Percentiles rank a stretch among this genome's conserved stretches.
Conservation (phyloP, 805 yeast genomes). For the Starmera quercuum region DNA sequence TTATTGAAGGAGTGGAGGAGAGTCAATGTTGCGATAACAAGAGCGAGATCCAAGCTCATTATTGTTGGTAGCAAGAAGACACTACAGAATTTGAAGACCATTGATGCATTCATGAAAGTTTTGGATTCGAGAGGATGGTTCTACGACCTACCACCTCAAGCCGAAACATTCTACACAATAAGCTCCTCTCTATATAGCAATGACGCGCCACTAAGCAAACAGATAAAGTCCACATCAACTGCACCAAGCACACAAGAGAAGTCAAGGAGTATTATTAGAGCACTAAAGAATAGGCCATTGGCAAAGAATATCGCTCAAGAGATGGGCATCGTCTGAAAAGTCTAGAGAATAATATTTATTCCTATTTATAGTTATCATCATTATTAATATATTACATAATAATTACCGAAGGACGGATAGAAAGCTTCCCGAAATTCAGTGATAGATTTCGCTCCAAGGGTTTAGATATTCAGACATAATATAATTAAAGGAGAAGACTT, state of each 20-base stretch:
- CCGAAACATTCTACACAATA: slow-evolving; percentile 8
- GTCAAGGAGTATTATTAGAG: no score
- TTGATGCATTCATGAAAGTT: slow-evolving; percentile 53
- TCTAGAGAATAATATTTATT: neutral
- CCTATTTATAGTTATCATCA: no score
- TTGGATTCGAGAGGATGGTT: slow-evolving; percentile 57
- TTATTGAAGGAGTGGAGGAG: slow-evolving; percentile 84
- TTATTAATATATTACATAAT: no score
- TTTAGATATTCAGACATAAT: no score
- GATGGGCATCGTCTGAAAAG: slow-evolving; percentile 5
- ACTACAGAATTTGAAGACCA: slow-evolving; percentile 39
- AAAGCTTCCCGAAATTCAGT: no score
- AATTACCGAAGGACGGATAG: no score
- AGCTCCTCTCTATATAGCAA: neutral
- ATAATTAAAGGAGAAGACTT: no score
- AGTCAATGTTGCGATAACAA: slow-evolving; percentile 87
- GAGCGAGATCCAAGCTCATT: slow-evolving; percentile 79
- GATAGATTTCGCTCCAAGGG: no score
- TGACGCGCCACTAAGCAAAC: neutral
- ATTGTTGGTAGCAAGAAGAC: slow-evolving; percentile 75
- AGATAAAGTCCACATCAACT: neutral
- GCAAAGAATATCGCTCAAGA: neutral
- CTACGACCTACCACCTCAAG: slow-evolving; percentile 39
- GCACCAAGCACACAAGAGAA: neutral
- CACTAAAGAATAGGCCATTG: neutral